A percentile compares a stretch with the other conserved stretches of the same genome.
Evolutionary conservation across 108 stramenopile genomes (phyloP).

Genomic region (Nitzschia sp.): DNA sequence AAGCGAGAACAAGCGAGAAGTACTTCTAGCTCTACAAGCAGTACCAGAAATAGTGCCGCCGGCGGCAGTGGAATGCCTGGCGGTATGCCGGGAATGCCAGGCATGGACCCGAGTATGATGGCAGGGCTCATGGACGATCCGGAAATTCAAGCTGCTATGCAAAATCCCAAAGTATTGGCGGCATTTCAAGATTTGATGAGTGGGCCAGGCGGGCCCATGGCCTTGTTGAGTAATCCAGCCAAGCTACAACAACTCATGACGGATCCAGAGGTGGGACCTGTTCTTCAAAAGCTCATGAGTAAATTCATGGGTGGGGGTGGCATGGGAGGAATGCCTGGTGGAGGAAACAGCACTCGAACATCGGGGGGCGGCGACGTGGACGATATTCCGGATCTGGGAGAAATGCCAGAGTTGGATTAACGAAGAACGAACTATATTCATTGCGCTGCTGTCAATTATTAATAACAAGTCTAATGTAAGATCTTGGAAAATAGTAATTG

Average conservation of each 20-base stretch:
- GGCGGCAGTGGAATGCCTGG: conserved; percentile 55
- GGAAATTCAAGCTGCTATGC: conserved; percentile 78
- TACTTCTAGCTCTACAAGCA: conserved; percentile 22
- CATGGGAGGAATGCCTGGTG: conserved; percentile 35
- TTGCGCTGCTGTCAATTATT: too few relatives aligned
- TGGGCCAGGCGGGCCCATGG: conserved; percentile 75
- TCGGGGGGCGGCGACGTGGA: conserved; percentile 53
- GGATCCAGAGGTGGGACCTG: conserved; percentile 90
- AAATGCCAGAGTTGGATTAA: conserved; percentile 69
- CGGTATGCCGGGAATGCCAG: conserved; percentile 49
- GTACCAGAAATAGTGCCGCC: conserved; percentile 9
- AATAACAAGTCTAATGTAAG: too few relatives aligned
- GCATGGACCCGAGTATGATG: conserved; percentile 78
- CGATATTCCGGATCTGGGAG: conserved; percentile 78
- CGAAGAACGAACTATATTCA: too few relatives aligned
- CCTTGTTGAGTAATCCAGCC: conserved; percentile 73
- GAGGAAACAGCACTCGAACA: conserved; percentile 33
- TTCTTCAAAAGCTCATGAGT: conserved; percentile 83
- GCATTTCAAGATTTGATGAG: conserved; percentile 81
- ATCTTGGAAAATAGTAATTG: too few relatives aligned
- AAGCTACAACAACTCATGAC: conserved; percentile 87
- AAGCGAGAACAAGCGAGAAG: conserved; percentile 37
- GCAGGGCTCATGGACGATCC: conserved; percentile 71
- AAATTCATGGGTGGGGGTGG: conserved; percentile 64
- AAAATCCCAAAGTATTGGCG: conserved; percentile 85